Percentiles rank a stretch among this genome's conserved stretches.
Conservation (phyloP, 768 basidiomycete genomes). For the Trametes villosa region DNA sequence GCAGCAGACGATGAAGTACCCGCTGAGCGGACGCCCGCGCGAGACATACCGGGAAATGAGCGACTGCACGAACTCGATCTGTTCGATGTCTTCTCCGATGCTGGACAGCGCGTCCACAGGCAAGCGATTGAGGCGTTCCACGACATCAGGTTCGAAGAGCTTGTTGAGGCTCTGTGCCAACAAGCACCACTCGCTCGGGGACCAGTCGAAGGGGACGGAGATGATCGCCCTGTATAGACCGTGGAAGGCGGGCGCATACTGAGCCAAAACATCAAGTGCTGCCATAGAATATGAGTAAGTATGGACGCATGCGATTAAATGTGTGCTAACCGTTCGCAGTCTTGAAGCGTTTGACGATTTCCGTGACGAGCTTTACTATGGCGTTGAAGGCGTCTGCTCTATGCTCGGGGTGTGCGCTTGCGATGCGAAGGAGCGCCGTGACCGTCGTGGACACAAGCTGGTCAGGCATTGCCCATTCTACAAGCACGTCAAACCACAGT, state of each 20-base stretch:
- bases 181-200: slow-evolving; percentile 61
- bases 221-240: slow-evolving; percentile 87
- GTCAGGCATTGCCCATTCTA: slow-evolving; percentile 88
- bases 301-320: background rate
- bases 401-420: slow-evolving; percentile 55
- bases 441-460: slow-evolving; percentile 81
- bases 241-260: slow-evolving; percentile 80
- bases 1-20: slow-evolving; percentile 90
- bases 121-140: slow-evolving; percentile 76
- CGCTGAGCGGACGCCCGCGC: slow-evolving; percentile 77
- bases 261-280: slow-evolving; percentile 77
- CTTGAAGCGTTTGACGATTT: slow-evolving; percentile 59
- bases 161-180: slow-evolving; percentile 56
- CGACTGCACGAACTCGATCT: slow-evolving; percentile 62
- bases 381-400: slow-evolving; percentile 56
- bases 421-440: slow-evolving; percentile 72
- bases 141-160: slow-evolving; percentile 66
- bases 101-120: slow-evolving; percentile 63
- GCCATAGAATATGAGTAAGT: background rate
- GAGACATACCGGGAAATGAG: slow-evolving; percentile 77
- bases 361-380: slow-evolving; percentile 62
- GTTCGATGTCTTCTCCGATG: slow-evolving; percentile 56
- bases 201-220: slow-evolving; percentile 79
- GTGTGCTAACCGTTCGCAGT: slow-evolving; percentile 54
- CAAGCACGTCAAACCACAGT: background rate